Evolutionary conservation across 441 rosid genomes (phyloP).

Genomic region (California macrophylla): DNA sequence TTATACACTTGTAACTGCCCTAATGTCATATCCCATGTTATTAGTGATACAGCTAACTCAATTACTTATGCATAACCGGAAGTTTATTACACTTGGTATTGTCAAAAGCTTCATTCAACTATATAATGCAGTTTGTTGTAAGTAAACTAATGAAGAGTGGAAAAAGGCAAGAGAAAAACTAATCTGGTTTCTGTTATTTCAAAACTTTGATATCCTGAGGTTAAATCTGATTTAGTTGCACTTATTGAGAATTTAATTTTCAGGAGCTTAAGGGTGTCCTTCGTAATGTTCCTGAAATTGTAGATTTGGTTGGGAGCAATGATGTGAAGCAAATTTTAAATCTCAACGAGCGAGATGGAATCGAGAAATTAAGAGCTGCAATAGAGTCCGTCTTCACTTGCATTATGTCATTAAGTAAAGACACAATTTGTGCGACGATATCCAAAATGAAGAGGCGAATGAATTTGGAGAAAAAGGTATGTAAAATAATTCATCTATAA

Average conservation of each 20-base stretch:
- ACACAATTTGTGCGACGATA: conserved; percentile 14
- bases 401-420: conserved; percentile 23
- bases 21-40: background rate
- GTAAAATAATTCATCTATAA: background rate
- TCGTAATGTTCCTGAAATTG: conserved; percentile 27
- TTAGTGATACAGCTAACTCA: background rate
- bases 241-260: background rate
- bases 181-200: background rate
- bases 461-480: conserved; percentile 22
- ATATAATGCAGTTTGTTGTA: background rate
- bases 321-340: conserved; percentile 11
- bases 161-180: background rate
- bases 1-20: background rate
- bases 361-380: conserved; percentile 19
- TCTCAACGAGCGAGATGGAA: conserved; percentile 12
- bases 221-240: background rate
- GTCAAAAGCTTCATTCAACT: background rate
- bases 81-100: background rate
- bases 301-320: conserved; percentile 23
- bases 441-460: conserved; percentile 23
- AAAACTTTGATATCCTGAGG: background rate
- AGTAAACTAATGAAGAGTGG: background rate
- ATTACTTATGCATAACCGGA: background rate
- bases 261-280: conserved; percentile 32
- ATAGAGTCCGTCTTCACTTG: conserved; percentile 25